These are phyloP conservation scores for Neonectria neomacrospora DNA, from an alignment of 2,329 filamentous ascomycete species.

Conservation along the genomic window DNA sequence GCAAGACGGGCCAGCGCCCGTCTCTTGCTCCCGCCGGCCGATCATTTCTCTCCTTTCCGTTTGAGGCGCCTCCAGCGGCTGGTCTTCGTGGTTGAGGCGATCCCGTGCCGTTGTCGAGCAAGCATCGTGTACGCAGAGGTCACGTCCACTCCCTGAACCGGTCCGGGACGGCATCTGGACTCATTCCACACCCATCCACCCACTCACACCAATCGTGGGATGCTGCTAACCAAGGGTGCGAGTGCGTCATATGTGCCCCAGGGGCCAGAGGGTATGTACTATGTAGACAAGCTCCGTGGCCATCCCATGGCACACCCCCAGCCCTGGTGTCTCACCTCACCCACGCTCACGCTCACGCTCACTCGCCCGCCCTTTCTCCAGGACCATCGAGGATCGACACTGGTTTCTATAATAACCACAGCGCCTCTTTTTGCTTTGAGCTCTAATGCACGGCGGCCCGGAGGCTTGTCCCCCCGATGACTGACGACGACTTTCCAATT, in stretches of 20 bases:
- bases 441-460: constrained; percentile 20
- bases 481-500: constrained; percentile 17
- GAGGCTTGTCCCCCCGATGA: constrained; percentile 21
- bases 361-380: constrained; percentile 15
- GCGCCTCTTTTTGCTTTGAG: neutral
- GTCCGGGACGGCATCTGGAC: constrained; percentile 37
- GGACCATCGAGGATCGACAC: constrained; percentile 30
- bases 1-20: neutral
- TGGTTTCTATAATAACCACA: constrained; percentile 30
- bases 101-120: constrained; percentile 26
- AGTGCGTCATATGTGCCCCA: constrained; percentile 46
- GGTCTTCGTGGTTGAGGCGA: constrained; percentile 23
- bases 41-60: constrained; percentile 8
- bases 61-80: constrained; percentile 37
- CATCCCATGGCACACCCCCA: constrained; percentile 36
- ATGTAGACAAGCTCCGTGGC: constrained; percentile 35
- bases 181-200: constrained; percentile 30
- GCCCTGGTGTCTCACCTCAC: constrained; percentile 36
- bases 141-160: constrained; percentile 30
- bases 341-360: constrained; percentile 35
- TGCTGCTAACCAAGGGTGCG: constrained; percentile 37
- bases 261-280: too few species aligned
- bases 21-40: constrained; percentile 9
- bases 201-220: constrained; percentile 26
- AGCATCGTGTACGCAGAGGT: constrained; percentile 24